Conservation (phyloP, 345 rosid species). For the Jatropha curcas region DNA sequence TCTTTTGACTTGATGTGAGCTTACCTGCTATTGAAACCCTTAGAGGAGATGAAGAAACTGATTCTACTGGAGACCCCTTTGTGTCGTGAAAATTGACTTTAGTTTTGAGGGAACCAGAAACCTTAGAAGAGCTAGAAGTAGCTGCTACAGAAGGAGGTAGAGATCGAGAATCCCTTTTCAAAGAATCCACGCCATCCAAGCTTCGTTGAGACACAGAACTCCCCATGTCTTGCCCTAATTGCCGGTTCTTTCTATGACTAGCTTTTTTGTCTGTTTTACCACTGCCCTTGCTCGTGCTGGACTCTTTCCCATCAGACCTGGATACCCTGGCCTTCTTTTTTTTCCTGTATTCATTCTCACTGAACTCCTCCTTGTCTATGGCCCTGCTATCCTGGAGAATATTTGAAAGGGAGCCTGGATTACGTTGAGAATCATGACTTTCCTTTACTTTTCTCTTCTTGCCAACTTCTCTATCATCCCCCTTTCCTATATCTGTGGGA, state of each 20-base stretch:
- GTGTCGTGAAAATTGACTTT: constrained; percentile 57
- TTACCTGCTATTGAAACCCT: constrained; percentile 53
- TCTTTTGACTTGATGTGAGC: constrained; percentile 39
- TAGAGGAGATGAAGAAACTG: constrained; percentile 83
- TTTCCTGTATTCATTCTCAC: constrained; percentile 53
- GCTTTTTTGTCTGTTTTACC: constrained; percentile 55
- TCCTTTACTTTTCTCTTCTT: constrained; percentile 68
- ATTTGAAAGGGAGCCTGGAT: constrained; percentile 25
- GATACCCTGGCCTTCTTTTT: constrained; percentile 61
- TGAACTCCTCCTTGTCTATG: constrained; percentile 44
- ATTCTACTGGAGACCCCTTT: constrained; percentile 85
- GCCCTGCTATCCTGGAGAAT: constrained; percentile 35
- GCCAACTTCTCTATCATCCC: constrained; percentile 37
- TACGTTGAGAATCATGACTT: constrained; percentile 34
- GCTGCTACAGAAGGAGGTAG: constrained; percentile 59
- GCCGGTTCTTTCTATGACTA: constrained; percentile 42
- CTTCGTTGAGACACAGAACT: constrained; percentile 40
- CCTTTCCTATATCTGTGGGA: constrained; percentile 43
- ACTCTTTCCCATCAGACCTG: constrained; percentile 59
- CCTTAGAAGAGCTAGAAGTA: constrained; percentile 91
- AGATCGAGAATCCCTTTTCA: constrained; percentile 53
- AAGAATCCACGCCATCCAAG: constrained; percentile 48
- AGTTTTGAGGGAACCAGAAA: constrained; percentile 76
- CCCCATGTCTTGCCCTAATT: constrained; percentile 34
- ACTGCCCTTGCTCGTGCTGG: constrained; percentile 51